These are phyloP conservation scores for Helenozyma rhizophorensis DNA, from an alignment of 805 yeast genomes.

Conservation along the genomic window DNA sequence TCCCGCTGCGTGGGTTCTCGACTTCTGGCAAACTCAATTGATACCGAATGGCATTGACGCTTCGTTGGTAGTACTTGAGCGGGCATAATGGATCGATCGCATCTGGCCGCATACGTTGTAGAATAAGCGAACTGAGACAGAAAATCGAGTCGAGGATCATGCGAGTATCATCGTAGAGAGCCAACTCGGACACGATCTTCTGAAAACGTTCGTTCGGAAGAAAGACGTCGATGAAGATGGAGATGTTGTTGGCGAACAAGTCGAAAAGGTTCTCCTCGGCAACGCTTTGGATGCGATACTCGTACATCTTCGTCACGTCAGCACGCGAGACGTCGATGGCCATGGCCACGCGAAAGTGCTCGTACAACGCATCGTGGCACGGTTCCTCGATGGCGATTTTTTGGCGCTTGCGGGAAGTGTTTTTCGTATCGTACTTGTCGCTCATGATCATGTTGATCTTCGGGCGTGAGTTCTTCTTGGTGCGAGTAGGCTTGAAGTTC, in stretches of 20 bases:
- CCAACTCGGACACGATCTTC: slow-evolving; percentile 31
- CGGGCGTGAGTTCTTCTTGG: slow-evolving; percentile 34
- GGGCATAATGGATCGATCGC: slow-evolving; percentile 27
- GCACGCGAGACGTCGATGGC: slow-evolving; percentile 14
- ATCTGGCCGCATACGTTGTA: slow-evolving; percentile 27
- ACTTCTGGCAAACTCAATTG: slow-evolving; percentile 24
- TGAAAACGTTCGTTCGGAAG: slow-evolving; percentile 25
- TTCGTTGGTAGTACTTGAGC: slow-evolving; percentile 33
- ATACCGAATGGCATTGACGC: slow-evolving; percentile 29
- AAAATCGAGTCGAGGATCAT: slow-evolving; percentile 35
- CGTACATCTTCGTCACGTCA: slow-evolving; percentile 7
- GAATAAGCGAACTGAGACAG: slow-evolving; percentile 33
- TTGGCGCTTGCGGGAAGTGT: slow-evolving; percentile 1
- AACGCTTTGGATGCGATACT: slow-evolving; percentile 13
- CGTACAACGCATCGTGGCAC: slow-evolving; percentile 21
- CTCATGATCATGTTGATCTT: slow-evolving; percentile 31
- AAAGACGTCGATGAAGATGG: slow-evolving; percentile 30
- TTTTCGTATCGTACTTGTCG: slow-evolving; percentile 5
- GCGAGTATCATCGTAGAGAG: slow-evolving; percentile 35
- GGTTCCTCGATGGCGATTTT: slow-evolving; percentile 17
- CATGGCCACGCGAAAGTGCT: slow-evolving; percentile 20
- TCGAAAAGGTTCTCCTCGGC: slow-evolving; percentile 31
- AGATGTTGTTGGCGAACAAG: slow-evolving; percentile 25
- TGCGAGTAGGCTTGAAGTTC: slow-evolving; percentile 32
- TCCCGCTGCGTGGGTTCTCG: slow-evolving; percentile 22